Conservation (phyloP, 352 stramenopile genomes). For the Phytophthora syringae region DNA sequence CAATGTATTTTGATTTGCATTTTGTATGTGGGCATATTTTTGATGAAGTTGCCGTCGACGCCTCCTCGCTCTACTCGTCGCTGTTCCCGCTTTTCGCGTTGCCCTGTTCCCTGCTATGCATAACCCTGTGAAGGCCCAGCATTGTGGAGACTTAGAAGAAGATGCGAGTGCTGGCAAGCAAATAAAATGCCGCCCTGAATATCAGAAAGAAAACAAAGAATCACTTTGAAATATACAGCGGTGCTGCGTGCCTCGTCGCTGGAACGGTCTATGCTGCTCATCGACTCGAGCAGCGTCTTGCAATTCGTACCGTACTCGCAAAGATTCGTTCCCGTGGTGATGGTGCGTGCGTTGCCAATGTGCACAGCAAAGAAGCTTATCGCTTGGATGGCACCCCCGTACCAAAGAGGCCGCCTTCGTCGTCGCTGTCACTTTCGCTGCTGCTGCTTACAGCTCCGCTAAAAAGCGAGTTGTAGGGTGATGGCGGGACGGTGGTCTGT, state of each 20-base stretch:
- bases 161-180: conserved; percentile 21
- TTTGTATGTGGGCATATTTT: conserved; percentile 37
- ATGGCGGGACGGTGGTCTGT: conserved; percentile 25
- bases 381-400: conserved; percentile 73
- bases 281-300: conserved; percentile 29
- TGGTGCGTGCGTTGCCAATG: conserved; percentile 18
- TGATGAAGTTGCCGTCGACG: conserved; percentile 35
- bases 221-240: conserved; percentile 25
- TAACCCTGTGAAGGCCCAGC: conserved; percentile 4
- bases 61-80: conserved; percentile 4
- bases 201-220: conserved; percentile 30
- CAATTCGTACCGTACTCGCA: conserved; percentile 23
- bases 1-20: conserved; percentile 41
- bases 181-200: conserved; percentile 32
- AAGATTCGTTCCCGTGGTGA: conserved; percentile 17
- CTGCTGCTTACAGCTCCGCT: conserved; percentile 57
- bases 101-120: conserved; percentile 13
- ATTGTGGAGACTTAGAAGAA: conserved; percentile 24
- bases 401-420: conserved; percentile 81
- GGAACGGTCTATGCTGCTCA: conserved; percentile 26
- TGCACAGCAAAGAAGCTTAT: conserved; percentile 37
- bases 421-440: conserved; percentile 77
- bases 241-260: conserved; percentile 18
- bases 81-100: no score
- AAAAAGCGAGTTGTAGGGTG: conserved; percentile 73